Evolutionary conservation across 2,329 filamentous ascomycete genomes (phyloP), one percentile per base, ranked within the genome.

Genomic region (Aplosporella prunicola): DNA sequence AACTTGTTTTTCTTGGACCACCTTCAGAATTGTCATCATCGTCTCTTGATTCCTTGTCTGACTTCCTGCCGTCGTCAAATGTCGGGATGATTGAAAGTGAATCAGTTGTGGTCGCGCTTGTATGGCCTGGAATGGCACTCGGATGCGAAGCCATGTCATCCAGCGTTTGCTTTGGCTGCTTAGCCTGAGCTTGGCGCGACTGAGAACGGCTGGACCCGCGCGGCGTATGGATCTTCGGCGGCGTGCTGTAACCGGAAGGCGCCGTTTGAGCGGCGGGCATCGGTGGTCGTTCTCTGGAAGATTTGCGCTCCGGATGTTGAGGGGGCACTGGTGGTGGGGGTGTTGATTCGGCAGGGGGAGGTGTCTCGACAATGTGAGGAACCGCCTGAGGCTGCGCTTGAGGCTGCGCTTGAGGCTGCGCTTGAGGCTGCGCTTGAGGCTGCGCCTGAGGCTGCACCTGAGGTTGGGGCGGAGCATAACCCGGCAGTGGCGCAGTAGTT

Each of bases 51-150:
- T 76, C 72, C 55, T 77, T 79, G n/a, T 88, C 82, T 0, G 66
- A 51, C 50, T 82, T 85, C 57, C 77, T 82, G 37, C 91, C 83
- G 41, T 88, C 82, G 2, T 66, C 66, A 29, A 82, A 66, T 0
- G 80, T 89, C 0, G 87, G 84, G 35, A 91, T 87, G 47, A 87
- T 81, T 0, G 84, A 86, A 10, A 93, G 65, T 32, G 71, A 77
- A 57, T 91, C 86, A 1, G 84, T 89, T 30, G 82, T 74, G 6
- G 73, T 79, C 9, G 38, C 38, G 40, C 68, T 75, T 39, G 56
- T 54, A 34, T 77, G 78, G 9, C 81, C 81, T 15, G 82, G 78
- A 2, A 89, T 61, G 18, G 76, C 68, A n/a, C 83, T 76, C 3
- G 81, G 75, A 42, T 73, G 71, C 20, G 73, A 73, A 8, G 72